These are phyloP conservation scores for Arthrinium puccinioides DNA, from an alignment of 2,329 filamentous ascomycete species.

Conservation along the genomic window DNA sequence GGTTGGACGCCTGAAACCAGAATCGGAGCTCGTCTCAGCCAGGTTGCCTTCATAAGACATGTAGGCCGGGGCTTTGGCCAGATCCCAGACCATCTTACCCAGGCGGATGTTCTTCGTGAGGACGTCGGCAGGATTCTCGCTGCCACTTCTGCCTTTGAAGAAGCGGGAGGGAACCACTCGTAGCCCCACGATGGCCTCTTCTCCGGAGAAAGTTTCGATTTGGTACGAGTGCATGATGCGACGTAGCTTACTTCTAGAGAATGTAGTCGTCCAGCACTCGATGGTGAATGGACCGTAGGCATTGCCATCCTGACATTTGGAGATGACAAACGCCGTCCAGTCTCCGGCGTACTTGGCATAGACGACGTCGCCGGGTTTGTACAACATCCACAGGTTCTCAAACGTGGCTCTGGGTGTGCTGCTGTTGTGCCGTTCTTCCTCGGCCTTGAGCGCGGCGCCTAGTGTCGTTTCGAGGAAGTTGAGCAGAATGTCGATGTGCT, in stretches of 20 bases:
- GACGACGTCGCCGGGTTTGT: constrained; percentile 37
- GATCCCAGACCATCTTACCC: constrained; percentile 39
- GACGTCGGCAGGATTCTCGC: constrained; percentile 18
- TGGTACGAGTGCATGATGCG: constrained; percentile 29
- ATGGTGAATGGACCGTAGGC: constrained; percentile 15
- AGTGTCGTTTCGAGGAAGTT: constrained; percentile 32
- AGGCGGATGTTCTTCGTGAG: constrained; percentile 29
- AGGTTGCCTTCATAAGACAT: constrained; percentile 38
- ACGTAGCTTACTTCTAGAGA: constrained; percentile 22
- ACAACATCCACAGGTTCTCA: constrained; percentile 37
- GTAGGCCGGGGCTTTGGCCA: constrained; percentile 36
- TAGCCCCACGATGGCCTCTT: constrained; percentile 34
- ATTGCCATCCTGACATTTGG: constrained; percentile 9
- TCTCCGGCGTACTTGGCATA: constrained; percentile 32
- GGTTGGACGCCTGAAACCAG: constrained; percentile 13
- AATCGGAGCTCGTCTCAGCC: constrained; percentile 19
- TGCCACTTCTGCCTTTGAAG: constrained; percentile 28
- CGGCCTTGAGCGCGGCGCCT: constrained; percentile 28
- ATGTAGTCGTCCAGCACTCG: constrained; percentile 35
- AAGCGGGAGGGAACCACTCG: constrained; percentile 33
- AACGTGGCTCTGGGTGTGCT: constrained; percentile 33
- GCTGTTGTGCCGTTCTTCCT: constrained; percentile 31
- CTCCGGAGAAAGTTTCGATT: constrained; percentile 32
- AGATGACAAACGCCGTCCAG: constrained; percentile 35
- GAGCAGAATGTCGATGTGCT: constrained; percentile 38